Base-by-base conservation (phyloP, 2,329 filamentous ascomycete species). In the Fusarium duplospermum region DNA sequence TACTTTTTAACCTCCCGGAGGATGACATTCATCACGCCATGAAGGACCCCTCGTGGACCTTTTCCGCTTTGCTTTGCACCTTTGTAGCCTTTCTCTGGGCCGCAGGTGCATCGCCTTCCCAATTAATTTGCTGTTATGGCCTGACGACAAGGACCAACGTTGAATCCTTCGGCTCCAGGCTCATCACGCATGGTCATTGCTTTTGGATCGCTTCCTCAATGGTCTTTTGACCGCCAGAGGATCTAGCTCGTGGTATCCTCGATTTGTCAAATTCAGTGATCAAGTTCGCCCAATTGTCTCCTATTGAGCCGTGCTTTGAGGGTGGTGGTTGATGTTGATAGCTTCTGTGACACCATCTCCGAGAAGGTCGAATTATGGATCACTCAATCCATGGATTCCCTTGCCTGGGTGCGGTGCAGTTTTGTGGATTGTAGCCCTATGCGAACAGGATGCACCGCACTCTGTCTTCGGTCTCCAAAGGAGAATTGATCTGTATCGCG, bases 391-490 rank as follows among this genome's bases (percentile, higher is more conserved):
- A 56, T 40, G 61, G 33, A 56, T 29, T 42, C 61, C 35, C 45
- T 63, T 27, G 47, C 8, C 20, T 14, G 16, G 7, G 16, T 16
- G 20, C 18, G n/a, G 16, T 16, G 20, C 11, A 18, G 4, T 35
- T 29, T 38, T 33, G 29, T 38, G 45, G 45, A 38, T 54, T 20
- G n/a, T 38, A 62, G 45, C 45, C 60, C 60, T 54, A 40, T 54
- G 38, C 27, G 22, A 13, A 61, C 42, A 33, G 29, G 18, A 31
- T 45, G 60, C 45, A 62, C 20, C 50, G 45, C 36, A 13, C 27
- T 27, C 20, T 58, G 16, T 35, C 24, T 20, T 58, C 50, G 62
- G 62, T 64, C n/a, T 64, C 50, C 24, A 64, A 57, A 64, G 27
- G 13, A 45, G 62, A 29, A 18, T 54, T 50, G 36, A 38, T 20